phyloP scores from a whole-genome alignment of 2,329 filamentous ascomycete genomes.

The Drechslerella coelobrocha region DNA sequence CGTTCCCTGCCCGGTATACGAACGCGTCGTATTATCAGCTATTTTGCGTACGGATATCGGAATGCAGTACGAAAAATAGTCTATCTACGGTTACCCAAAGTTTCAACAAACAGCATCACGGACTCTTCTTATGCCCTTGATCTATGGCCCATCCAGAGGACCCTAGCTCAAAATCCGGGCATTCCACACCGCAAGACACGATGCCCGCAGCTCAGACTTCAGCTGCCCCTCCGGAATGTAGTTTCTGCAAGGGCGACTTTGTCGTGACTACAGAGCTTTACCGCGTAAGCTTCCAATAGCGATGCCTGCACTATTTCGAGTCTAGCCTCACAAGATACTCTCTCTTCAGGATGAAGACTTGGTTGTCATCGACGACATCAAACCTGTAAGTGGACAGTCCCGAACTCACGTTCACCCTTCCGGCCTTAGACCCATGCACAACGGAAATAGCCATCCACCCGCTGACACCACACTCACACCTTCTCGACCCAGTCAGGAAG shows the following conservation, averaged over 20 bases:
- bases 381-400: conserved; percentile 24
- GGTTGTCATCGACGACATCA: conserved; percentile 36
- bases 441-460: too few relatives aligned
- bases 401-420: not conserved
- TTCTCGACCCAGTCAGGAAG: conserved; percentile 24
- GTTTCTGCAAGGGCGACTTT: conserved; percentile 42
- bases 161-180: not conserved
- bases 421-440: too few relatives aligned
- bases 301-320: not conserved
- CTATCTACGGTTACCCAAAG: too few relatives aligned
- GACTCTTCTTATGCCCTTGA: too few relatives aligned
- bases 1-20: too few relatives aligned
- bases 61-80: too few relatives aligned
- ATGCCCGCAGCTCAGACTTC: not conserved
- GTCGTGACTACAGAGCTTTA: conserved; percentile 34
- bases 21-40: too few relatives aligned
- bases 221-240: conserved; percentile 12
- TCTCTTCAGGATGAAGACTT: conserved; percentile 40
- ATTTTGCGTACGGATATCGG: too few relatives aligned
- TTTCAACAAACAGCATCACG: too few relatives aligned
- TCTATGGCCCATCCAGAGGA: too few relatives aligned
- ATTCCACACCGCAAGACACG: not conserved
- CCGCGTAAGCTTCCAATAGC: conserved; percentile 13
- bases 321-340: too few relatives aligned
- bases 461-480: not conserved